These are phyloP conservation scores for Ophiostoma fasciatum DNA, from an alignment of 2,329 filamentous ascomycete species.

Conservation along the genomic window DNA sequence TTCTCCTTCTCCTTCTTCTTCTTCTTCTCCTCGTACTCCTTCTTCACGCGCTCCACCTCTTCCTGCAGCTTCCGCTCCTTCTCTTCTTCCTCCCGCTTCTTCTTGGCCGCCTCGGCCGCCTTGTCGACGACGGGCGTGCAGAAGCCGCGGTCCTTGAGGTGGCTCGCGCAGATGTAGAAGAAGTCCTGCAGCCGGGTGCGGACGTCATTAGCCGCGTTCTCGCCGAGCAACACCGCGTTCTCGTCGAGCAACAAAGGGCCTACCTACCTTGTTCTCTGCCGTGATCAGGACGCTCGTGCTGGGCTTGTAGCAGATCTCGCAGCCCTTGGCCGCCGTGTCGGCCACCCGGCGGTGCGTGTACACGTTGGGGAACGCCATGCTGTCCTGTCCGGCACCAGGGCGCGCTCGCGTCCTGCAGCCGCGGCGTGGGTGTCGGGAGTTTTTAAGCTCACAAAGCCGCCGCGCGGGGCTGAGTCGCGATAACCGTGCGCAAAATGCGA, in stretches of 20 bases:
- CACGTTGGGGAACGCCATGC: constrained; percentile 55
- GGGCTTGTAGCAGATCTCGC: constrained; percentile 84
- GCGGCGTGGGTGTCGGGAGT: background rate
- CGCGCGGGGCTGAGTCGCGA: background rate
- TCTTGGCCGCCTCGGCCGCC: constrained; percentile 46
- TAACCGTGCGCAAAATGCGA: background rate
- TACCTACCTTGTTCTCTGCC: constrained; percentile 66
- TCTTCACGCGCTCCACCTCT: constrained; percentile 50
- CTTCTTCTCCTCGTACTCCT: constrained; percentile 63
- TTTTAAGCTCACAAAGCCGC: too few relatives aligned
- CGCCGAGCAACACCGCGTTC: too few relatives aligned
- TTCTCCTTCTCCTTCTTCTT: constrained; percentile 55
- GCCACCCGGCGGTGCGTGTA: constrained; percentile 81
- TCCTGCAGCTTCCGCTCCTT: constrained; percentile 51
- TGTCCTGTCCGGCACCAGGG: too few relatives aligned
- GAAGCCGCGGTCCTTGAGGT: constrained; percentile 73
- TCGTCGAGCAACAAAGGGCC: too few relatives aligned
- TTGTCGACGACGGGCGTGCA: constrained; percentile 61
- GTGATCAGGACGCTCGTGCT: constrained; percentile 79
- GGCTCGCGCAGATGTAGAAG: constrained; percentile 77
- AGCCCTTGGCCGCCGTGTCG: constrained; percentile 67
- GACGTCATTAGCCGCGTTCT: too few relatives aligned
- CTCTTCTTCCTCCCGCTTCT: constrained; percentile 49
- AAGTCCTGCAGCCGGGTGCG: too few relatives aligned
- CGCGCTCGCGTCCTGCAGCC: background rate